A percentile compares a stretch with the other conserved stretches of the same genome.
These are phyloP conservation scores for Naganishia randhawae DNA, from an alignment of 768 basidiomycete genomes.

Conservation along the genomic window DNA sequence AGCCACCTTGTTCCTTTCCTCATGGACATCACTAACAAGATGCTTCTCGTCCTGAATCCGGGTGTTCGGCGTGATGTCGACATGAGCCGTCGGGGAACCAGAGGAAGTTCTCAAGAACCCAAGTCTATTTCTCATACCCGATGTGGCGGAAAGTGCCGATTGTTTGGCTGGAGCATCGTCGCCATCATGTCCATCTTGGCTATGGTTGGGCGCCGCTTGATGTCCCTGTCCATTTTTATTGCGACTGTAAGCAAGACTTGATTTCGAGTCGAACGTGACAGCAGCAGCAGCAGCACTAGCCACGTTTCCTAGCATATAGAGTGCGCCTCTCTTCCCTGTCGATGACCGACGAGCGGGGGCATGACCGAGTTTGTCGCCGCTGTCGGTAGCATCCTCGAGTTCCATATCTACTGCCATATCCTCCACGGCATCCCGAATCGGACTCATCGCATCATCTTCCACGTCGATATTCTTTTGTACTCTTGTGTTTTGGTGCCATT, in stretches of 20 bases:
- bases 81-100: background rate
- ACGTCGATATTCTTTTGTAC: background rate
- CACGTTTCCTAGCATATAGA: constrained; percentile 16
- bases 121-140: constrained; percentile 8
- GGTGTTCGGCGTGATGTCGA: background rate
- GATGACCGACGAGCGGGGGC: background rate
- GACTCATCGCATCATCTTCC: constrained; percentile 8
- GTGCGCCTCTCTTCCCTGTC: constrained; percentile 6
- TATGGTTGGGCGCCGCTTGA: no score
- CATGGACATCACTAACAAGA: background rate
- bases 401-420: constrained; percentile 21
- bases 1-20: background rate
- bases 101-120: constrained; percentile 3
- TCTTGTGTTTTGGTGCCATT: background rate
- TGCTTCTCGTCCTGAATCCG: background rate
- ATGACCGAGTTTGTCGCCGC: no score
- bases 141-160: background rate
- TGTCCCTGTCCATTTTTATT: background rate
- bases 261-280: background rate
- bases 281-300: constrained; percentile 16
- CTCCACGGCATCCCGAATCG: constrained; percentile 10
- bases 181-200: no score
- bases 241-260: no score
- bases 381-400: background rate
- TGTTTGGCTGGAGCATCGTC: background rate